Evolutionary conservation across 1,139 yeast species (phyloP).

Genomic region (Saccharomyces hybrid): DNA sequence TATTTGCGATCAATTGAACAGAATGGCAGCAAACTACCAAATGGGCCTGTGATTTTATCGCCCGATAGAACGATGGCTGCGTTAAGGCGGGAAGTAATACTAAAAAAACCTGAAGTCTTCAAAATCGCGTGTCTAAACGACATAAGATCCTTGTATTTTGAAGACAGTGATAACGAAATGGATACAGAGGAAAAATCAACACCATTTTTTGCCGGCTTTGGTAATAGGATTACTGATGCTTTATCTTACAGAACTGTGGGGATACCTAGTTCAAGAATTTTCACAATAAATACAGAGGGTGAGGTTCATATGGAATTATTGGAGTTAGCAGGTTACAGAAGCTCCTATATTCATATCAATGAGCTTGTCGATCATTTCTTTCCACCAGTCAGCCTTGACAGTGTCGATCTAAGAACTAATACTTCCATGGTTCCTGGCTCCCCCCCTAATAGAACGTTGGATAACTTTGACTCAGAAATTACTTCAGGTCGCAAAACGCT

Average conservation of each 20-base stretch:
- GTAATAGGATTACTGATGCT: slow-evolving; percentile 95
- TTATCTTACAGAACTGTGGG: slow-evolving; percentile 90
- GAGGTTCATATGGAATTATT: slow-evolving; percentile 96
- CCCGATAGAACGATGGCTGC: slow-evolving; percentile 99
- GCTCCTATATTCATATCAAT: slow-evolving; percentile 82
- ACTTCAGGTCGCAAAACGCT: slow-evolving; percentile 9
- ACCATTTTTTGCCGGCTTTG: slow-evolving; percentile 97
- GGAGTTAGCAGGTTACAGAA: slow-evolving; percentile 87
- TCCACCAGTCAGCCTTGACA: slow-evolving; percentile 62
- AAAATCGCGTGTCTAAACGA: slow-evolving; percentile 96
- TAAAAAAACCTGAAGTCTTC: slow-evolving; percentile 94
- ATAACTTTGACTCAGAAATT: not conserved
- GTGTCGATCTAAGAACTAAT: slow-evolving; percentile 29
- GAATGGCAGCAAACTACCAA: slow-evolving; percentile 64
- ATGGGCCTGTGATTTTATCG: slow-evolving; percentile 89
- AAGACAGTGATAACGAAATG: slow-evolving; percentile 18
- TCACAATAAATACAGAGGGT: slow-evolving; percentile 93
- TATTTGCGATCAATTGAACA: slow-evolving; percentile 76
- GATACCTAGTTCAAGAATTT: slow-evolving; percentile 88
- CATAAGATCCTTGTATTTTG: slow-evolving; percentile 55
- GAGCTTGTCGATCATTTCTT: slow-evolving; percentile 96
- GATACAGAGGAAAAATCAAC: slow-evolving; percentile 16
- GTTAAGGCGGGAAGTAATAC: slow-evolving; percentile 77
- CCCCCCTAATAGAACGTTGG: slow-evolving; percentile 11
- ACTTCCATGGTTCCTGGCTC: slow-evolving; percentile 29